phyloP scores from a whole-genome alignment of 2,329 filamentous ascomycete genomes.

The Fusarium sp. region DNA sequence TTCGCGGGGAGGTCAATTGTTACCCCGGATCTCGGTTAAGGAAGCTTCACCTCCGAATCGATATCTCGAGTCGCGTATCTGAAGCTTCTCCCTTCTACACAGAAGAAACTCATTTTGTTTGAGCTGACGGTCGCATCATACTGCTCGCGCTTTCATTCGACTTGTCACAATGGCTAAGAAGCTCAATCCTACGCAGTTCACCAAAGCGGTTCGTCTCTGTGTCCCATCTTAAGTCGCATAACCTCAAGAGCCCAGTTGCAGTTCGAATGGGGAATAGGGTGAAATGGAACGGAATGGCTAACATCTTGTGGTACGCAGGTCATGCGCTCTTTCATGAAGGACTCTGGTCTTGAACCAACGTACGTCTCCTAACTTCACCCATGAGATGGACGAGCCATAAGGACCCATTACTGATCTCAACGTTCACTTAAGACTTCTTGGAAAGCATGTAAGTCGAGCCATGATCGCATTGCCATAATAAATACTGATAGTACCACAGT shows the following conservation, averaged over 20 bases:
- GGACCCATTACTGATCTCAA: background rate
- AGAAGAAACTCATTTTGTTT: background rate
- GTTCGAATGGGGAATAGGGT: fast-evolving
- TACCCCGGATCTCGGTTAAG: slow-evolving; percentile 18
- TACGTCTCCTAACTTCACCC: slow-evolving; percentile 51
- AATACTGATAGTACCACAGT: slow-evolving; percentile 55
- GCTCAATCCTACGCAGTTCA: slow-evolving; percentile 50
- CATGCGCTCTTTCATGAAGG: slow-evolving; percentile 84
- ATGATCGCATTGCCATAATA: fast-evolving
- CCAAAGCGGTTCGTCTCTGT: slow-evolving; percentile 47
- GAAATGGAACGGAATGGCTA: background rate
- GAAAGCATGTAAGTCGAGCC: slow-evolving; percentile 37
- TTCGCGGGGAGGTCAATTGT: slow-evolving; percentile 9
- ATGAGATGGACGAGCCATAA: fast-evolving
- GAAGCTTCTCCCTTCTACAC: background rate
- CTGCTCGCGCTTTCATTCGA: background rate
- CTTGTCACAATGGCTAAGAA: slow-evolving; percentile 48
- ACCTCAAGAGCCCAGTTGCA: background rate
- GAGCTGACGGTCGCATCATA: fast-evolving
- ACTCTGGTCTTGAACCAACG: slow-evolving; percentile 91
- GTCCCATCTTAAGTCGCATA: background rate
- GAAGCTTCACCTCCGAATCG: slow-evolving; percentile 10
- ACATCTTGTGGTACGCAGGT: slow-evolving; percentile 64
- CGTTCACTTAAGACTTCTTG: slow-evolving; percentile 41
- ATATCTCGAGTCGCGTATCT: background rate